A percentile compares a stretch with the other conserved stretches of the same genome.
Evolutionary conservation across 768 basidiomycete genomes (phyloP).

Genomic region (Trametes elegans): DNA sequence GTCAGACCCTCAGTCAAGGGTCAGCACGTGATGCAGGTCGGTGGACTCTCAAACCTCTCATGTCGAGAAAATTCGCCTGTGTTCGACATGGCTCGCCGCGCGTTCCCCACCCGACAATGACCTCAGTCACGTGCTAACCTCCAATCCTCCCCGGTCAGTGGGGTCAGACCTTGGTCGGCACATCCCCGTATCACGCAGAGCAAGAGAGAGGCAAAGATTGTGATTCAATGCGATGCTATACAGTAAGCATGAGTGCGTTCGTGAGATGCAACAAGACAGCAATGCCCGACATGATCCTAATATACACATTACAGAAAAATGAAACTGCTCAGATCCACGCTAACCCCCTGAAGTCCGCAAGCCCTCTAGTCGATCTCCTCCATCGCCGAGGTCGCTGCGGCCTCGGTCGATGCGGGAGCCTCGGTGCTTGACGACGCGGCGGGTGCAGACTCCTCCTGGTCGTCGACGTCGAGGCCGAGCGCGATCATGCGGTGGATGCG

Average conservation of each 20-base stretch:
- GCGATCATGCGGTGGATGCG: slow-evolving; percentile 98
- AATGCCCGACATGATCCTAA: slow-evolving; percentile 16
- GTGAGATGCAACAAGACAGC: slow-evolving; percentile 21
- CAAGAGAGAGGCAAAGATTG: slow-evolving; percentile 12
- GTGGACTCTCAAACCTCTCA: background rate
- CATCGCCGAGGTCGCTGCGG: slow-evolving; percentile 79
- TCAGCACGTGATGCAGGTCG: too few relatives aligned
- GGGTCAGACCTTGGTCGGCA: too few relatives aligned
- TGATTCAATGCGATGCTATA: slow-evolving; percentile 19
- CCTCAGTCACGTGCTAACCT: too few relatives aligned
- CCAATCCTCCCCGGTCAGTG: too few relatives aligned
- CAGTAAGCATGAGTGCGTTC: slow-evolving; percentile 11
- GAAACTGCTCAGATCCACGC: slow-evolving; percentile 16
- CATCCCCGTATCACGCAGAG: too few relatives aligned
- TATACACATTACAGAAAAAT: slow-evolving; percentile 12
- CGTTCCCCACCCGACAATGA: too few relatives aligned
- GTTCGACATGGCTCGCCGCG: too few relatives aligned
- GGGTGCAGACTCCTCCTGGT: slow-evolving; percentile 57
- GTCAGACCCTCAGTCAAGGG: too few relatives aligned
- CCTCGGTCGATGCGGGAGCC: slow-evolving; percentile 53
- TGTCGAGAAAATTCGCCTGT: background rate
- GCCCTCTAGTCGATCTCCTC: slow-evolving; percentile 86
- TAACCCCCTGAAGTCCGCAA: slow-evolving; percentile 11
- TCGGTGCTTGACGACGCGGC: slow-evolving; percentile 45
- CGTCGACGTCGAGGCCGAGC: slow-evolving; percentile 87